phyloP scores from a whole-genome alignment of 352 stramenopile genomes.

The Pythium myriotylum region DNA sequence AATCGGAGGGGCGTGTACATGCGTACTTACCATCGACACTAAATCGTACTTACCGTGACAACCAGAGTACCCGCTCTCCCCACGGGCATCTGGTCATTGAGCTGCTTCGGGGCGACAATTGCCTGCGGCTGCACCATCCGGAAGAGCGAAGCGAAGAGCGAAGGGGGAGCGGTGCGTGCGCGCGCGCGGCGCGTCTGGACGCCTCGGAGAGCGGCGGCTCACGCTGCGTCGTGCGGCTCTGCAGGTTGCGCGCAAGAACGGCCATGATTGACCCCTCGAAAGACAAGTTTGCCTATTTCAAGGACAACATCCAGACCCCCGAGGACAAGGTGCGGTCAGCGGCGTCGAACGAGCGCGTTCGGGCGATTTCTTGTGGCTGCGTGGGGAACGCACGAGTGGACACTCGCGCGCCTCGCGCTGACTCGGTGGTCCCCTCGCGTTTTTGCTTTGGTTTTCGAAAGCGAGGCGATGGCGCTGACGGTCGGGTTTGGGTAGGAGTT shows the following conservation, averaged over 20 bases:
- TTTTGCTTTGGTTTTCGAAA: too few relatives aligned
- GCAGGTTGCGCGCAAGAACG: slow-evolving; percentile 3
- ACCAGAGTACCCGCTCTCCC: not conserved
- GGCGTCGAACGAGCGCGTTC: too few relatives aligned
- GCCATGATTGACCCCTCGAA: slow-evolving; percentile 87
- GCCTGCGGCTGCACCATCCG: slow-evolving; percentile 30
- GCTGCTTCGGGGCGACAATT: slow-evolving; percentile 28
- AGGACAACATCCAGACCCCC: slow-evolving; percentile 89
- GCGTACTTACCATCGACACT: too few relatives aligned
- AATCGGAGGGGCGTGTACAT: too few relatives aligned
- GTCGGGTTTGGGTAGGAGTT: slow-evolving; percentile 53
- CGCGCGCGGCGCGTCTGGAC: not conserved
- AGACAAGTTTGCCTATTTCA: slow-evolving; percentile 90
- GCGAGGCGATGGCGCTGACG: not conserved
- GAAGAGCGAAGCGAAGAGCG: slow-evolving; percentile 14
- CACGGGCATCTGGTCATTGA: slow-evolving; percentile 24
- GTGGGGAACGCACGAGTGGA: too few relatives aligned
- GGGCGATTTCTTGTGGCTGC: too few relatives aligned
- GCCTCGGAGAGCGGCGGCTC: not conserved
- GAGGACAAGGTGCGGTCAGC: slow-evolving; percentile 83
- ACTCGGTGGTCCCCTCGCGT: too few relatives aligned
- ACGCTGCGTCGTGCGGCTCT: not conserved
- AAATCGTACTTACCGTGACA: slow-evolving; percentile 1
- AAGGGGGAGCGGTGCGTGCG: not conserved
- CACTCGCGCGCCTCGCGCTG: too few relatives aligned